phyloP scores from a whole-genome alignment of 208 protist species.

The Crithidia fasciculata region DNA sequence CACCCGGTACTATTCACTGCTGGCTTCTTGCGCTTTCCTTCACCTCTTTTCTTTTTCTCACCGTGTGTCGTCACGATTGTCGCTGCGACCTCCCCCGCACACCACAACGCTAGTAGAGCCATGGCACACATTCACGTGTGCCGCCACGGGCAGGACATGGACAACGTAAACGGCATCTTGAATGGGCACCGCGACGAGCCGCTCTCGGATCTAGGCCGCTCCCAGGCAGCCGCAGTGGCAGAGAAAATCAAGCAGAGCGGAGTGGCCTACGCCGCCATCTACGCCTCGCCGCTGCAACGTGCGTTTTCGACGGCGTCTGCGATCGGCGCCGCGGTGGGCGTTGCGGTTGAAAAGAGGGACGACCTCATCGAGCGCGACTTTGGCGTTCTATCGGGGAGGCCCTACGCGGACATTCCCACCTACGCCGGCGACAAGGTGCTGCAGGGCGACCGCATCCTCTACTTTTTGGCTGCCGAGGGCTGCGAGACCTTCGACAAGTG shows the following conservation, averaged over 20 bases:
- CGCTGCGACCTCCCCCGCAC: too few species aligned
- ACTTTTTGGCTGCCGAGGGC: constrained; percentile 79
- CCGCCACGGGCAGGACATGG: constrained; percentile 90
- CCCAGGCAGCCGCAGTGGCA: constrained; percentile 70
- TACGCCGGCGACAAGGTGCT: constrained; percentile 74
- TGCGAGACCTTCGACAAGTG: constrained; percentile 82
- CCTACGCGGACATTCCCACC: constrained; percentile 67
- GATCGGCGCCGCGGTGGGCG: constrained; percentile 50
- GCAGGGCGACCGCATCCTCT: constrained; percentile 84
- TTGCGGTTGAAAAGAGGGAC: constrained; percentile 48
- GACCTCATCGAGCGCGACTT: constrained; percentile 91
- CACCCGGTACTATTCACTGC: too few species aligned
- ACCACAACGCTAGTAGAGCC: too few species aligned
- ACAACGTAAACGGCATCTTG: constrained; percentile 81
- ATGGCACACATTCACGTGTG: constrained; percentile 80
- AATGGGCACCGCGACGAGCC: constrained; percentile 89
- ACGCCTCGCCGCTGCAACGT: constrained; percentile 77
- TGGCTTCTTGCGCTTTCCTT: too few species aligned
- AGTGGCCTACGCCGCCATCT: constrained; percentile 65
- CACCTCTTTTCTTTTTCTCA: too few species aligned
- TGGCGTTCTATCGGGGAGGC: constrained; percentile 80
- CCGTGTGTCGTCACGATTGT: too few species aligned
- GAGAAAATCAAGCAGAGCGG: constrained; percentile 48
- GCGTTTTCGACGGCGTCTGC: constrained; percentile 69
- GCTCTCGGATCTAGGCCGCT: constrained; percentile 66